Percentiles rank a stretch among this genome's conserved stretches.
Conservation (phyloP, 371 early-diverging fungal genomes). For the Mucor piriformis region DNA sequence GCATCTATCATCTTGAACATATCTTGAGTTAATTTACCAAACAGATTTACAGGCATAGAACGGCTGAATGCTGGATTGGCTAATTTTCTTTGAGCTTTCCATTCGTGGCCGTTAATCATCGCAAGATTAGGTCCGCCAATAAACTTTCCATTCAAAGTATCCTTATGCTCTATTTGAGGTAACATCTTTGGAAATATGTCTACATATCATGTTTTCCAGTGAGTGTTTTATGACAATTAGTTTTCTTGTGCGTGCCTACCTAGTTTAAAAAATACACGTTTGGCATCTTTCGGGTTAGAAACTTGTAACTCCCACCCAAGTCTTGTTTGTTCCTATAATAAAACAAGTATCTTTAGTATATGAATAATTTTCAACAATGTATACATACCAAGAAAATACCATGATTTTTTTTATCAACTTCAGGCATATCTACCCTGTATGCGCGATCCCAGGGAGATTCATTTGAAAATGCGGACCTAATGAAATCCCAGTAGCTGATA, state of each 20-base stretch:
- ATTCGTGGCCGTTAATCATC: constrained; percentile 30
- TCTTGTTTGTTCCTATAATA: not conserved
- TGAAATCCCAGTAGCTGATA: not conserved
- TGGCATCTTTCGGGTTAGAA: constrained; percentile 7
- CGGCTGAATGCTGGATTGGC: constrained; percentile 47
- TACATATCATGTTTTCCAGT: not conserved
- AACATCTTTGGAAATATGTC: not conserved
- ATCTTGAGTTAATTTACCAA: constrained; percentile 24
- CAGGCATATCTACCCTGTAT: constrained; percentile 1
- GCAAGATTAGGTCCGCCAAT: not conserved
- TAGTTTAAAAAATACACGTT: constrained; percentile 1
- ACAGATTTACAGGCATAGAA: constrained; percentile 28
- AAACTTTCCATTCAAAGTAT: constrained; percentile 7
- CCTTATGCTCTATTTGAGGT: not conserved
- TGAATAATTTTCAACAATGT: not conserved
- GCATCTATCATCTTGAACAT: constrained; percentile 25
- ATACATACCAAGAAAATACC: constrained; percentile 19
- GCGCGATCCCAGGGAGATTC: not conserved
- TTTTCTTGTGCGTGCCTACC: constrained; percentile 6
- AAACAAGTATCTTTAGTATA: no score
- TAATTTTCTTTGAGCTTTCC: constrained; percentile 43
- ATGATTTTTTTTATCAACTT: not conserved
- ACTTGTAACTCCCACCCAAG: constrained; percentile 2
- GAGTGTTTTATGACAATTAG: not conserved
- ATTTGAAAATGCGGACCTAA: not conserved